Evolutionary conservation across 2,329 filamentous ascomycete genomes (phyloP).

Genomic region (Chaetomium strumarium): DNA sequence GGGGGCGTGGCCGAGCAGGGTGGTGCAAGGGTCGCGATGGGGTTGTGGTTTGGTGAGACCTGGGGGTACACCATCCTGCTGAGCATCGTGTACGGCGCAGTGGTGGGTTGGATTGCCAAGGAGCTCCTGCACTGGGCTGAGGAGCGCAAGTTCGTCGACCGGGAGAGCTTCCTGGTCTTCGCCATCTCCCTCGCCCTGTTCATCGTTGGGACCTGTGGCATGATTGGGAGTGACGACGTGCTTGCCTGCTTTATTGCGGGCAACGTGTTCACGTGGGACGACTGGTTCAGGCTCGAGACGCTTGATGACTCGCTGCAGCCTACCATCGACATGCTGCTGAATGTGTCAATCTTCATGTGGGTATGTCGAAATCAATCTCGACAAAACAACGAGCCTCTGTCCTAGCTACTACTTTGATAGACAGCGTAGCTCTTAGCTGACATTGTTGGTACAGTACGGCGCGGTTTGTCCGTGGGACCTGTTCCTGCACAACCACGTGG

Average conservation of each 20-base stretch:
- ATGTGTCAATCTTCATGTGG: constrained; percentile 81
- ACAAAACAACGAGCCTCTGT: no score
- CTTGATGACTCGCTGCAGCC: constrained; percentile 88
- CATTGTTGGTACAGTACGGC: constrained; percentile 51
- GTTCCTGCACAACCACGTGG: constrained; percentile 61
- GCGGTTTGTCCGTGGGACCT: constrained; percentile 74
- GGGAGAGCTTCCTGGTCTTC: constrained; percentile 83
- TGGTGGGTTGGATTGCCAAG: constrained; percentile 76
- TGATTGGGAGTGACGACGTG: constrained; percentile 85
- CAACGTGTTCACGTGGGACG: constrained; percentile 86
- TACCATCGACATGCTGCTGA: constrained; percentile 90
- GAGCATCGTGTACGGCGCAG: constrained; percentile 69
- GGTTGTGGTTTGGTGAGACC: constrained; percentile 77
- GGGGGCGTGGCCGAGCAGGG: constrained; percentile 50
- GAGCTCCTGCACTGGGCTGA: constrained; percentile 80
- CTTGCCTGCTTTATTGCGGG: constrained; percentile 89
- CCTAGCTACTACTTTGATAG: no score
- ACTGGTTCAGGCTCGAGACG: constrained; percentile 85
- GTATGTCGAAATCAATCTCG: no score
- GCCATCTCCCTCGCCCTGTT: constrained; percentile 81
- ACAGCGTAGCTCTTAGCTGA: no score
- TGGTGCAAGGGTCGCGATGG: constrained; percentile 62
- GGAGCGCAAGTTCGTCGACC: constrained; percentile 72
- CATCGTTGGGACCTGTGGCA: constrained; percentile 77
- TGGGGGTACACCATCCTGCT: constrained; percentile 79